Conservation (phyloP, 2,329 filamentous ascomycete species). For the Talaromyces sp. region DNA sequence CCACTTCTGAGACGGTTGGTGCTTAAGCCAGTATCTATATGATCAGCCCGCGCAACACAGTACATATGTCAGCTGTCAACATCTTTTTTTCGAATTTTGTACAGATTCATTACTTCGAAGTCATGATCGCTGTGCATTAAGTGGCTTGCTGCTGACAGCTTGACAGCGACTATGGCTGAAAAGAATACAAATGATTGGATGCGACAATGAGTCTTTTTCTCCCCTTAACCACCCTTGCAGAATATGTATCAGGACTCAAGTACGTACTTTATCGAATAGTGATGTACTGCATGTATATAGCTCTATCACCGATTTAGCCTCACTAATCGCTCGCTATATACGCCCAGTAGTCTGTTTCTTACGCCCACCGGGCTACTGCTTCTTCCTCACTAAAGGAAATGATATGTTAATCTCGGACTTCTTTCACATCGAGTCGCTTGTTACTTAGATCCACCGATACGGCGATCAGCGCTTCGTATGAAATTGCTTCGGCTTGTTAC, state of each 20-base stretch:
- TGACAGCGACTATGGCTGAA: background rate
- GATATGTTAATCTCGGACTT: background rate
- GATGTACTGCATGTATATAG: background rate
- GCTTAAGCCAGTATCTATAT: background rate
- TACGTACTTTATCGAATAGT: background rate
- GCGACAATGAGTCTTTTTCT: background rate
- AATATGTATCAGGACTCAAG: background rate
- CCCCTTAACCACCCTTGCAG: background rate
- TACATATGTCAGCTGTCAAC: background rate
- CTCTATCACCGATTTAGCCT: background rate
- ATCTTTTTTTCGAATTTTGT: background rate
- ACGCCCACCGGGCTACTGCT: background rate
- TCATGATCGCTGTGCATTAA: background rate
- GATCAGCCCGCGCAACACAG: background rate
- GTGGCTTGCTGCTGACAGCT: background rate
- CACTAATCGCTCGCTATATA: background rate
- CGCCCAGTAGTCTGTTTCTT: background rate
- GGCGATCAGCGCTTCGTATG: background rate
- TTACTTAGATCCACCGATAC: background rate
- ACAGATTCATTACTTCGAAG: background rate
- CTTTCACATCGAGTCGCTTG: background rate
- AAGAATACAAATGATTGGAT: background rate
- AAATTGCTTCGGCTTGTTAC: background rate
- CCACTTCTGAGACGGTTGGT: background rate
- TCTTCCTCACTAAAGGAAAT: too few species aligned